These are phyloP conservation scores for Diaporthe sp. DNA, from an alignment of 2,329 filamentous ascomycete species.

Conservation along the genomic window DNA sequence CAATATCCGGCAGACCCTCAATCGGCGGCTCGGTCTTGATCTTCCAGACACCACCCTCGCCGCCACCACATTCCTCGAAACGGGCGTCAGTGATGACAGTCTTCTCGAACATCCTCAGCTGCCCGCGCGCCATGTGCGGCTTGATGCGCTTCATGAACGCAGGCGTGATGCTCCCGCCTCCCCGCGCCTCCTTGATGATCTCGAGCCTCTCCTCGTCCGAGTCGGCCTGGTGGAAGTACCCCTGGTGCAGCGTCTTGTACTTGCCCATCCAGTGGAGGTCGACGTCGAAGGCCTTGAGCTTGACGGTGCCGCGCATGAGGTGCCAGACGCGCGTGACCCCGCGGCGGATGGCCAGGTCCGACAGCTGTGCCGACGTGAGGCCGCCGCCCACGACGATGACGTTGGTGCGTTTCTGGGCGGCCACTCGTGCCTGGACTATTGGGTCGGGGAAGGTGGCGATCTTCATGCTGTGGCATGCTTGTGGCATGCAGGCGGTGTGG, in stretches of 20 bases:
- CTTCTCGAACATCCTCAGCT: conserved; percentile 68
- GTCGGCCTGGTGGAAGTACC: conserved; percentile 83
- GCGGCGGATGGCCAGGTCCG: conserved; percentile 74
- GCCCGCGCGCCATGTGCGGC: conserved; percentile 66
- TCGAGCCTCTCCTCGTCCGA: conserved; percentile 77
- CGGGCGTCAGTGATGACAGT: conserved; percentile 67
- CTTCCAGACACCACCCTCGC: conserved; percentile 51
- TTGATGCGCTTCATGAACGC: conserved; percentile 77
- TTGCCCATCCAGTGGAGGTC: conserved; percentile 86
- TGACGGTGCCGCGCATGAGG: conserved; percentile 72
- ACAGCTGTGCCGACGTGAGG: conserved; percentile 81
- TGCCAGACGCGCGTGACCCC: conserved; percentile 79
- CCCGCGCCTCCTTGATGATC: conserved; percentile 75
- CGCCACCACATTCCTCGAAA: conserved; percentile 62
- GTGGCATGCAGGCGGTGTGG: conserved; percentile 48
- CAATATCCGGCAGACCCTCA: conserved; percentile 65
- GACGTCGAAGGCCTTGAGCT: conserved; percentile 83
- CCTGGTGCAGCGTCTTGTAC: conserved; percentile 83
- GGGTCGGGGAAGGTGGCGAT: conserved; percentile 71
- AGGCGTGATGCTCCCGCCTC: conserved; percentile 83
- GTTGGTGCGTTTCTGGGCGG: conserved; percentile 65
- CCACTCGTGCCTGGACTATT: conserved; percentile 67
- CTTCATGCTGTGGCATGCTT: conserved; percentile 75
- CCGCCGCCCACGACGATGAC: conserved; percentile 82
- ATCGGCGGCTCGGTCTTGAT: conserved; percentile 68